These are phyloP conservation scores for Barbarea vulgaris DNA, from an alignment of 345 rosid species.

Conservation along the genomic window DNA sequence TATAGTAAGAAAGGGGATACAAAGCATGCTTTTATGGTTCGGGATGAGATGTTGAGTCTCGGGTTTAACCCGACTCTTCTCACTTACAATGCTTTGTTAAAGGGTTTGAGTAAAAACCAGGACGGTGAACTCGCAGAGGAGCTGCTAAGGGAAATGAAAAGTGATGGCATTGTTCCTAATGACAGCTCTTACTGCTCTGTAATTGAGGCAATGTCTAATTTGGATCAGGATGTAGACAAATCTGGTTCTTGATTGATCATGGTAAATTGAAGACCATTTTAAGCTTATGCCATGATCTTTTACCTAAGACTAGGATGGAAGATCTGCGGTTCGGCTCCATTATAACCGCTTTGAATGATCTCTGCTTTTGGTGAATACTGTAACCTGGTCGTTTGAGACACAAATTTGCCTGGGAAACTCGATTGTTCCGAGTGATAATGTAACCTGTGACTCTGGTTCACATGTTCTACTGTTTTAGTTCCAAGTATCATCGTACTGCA, in stretches of 20 bases:
- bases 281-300: background rate
- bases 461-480: background rate
- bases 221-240: conserved; percentile 5
- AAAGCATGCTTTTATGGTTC: conserved; percentile 70
- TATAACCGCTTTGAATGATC: background rate
- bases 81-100: conserved; percentile 86
- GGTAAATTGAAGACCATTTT: background rate
- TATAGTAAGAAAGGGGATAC: conserved; percentile 82
- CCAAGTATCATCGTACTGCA: background rate
- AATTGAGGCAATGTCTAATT: conserved; percentile 60
- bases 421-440: background rate
- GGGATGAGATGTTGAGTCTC: conserved; percentile 84
- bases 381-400: background rate
- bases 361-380: conserved; percentile 3
- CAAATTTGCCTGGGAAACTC: background rate
- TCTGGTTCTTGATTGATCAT: conserved; percentile 21
- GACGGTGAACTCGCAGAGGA: conserved; percentile 75
- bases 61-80: conserved; percentile 85
- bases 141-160: conserved; percentile 78
- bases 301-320: background rate
- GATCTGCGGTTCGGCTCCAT: background rate
- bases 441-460: background rate
- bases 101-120: conserved; percentile 71
- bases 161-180: conserved; percentile 81
- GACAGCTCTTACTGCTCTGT: conserved; percentile 70